Evolutionary conservation across 371 early-diverging fungal species (phyloP).

Genomic region (Mortierella sp.): DNA sequence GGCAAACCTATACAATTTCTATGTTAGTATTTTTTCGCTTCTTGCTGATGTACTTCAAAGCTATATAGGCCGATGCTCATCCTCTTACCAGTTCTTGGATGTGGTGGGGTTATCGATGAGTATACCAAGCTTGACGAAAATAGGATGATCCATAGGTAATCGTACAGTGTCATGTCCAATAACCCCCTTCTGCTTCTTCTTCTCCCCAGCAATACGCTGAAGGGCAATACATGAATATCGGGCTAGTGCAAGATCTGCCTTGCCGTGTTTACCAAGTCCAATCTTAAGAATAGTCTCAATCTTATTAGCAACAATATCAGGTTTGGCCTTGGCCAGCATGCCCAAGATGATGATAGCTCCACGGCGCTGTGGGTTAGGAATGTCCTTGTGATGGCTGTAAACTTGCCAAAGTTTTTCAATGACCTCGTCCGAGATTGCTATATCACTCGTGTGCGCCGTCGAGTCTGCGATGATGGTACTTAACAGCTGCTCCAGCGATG

Average conservation of each 20-base stretch:
- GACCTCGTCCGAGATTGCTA: constrained; percentile 71
- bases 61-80: background rate
- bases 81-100: constrained; percentile 74
- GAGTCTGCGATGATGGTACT: constrained; percentile 76
- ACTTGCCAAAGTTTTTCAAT: constrained; percentile 90
- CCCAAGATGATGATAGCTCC: constrained; percentile 93
- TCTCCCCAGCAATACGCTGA: constrained; percentile 75
- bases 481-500: constrained; percentile 92
- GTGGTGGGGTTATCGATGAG: constrained; percentile 72
- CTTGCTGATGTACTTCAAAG: too few relatives aligned
- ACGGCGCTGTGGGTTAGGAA: constrained; percentile 81
- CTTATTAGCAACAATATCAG: constrained; percentile 83
- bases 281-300: constrained; percentile 84
- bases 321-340: constrained; percentile 90
- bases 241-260: constrained; percentile 84
- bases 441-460: constrained; percentile 46
- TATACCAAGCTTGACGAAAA: constrained; percentile 73
- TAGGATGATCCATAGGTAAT: constrained; percentile 77
- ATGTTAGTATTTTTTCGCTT: background rate
- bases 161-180: constrained; percentile 71
- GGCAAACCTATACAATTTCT: constrained; percentile 74
- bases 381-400: constrained; percentile 80
- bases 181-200: constrained; percentile 56
- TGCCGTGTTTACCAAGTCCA: constrained; percentile 89
- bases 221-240: constrained; percentile 92